Base-by-base conservation (phyloP, 106 monocot genomes). In the Posidonia australis region DNA sequence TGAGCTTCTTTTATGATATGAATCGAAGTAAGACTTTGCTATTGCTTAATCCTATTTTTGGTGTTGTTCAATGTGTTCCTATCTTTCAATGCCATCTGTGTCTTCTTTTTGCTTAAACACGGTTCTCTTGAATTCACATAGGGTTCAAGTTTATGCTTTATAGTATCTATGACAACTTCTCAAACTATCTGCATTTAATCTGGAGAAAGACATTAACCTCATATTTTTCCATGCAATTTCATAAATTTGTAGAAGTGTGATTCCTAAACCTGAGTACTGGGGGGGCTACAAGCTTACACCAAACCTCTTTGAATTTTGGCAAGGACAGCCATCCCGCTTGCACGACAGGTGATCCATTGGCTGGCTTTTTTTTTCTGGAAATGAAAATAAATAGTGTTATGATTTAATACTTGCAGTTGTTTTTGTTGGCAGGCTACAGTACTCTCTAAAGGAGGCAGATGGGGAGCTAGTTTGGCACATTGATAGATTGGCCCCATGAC, bases 251-350 rank as follows among this genome's bases (percentile, higher is more conserved):
- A 96, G 90, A 56, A 87, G 78, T 56, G 22, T 72, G 67, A 84
- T 90, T 66, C 96, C 87, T 19, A 90, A 87, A 66, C 90, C 90
- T 30, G 90, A 84, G 30, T 83, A 84, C 74, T 96, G 96, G 96
- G 90, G 96, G 72, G 96, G 96, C 27, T 90, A 90, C 70, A 78
- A 84, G 70, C 82, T 96, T 46, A 82, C 54, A 28, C 96, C 90
- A 67, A 74, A 20, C 9, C 76, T 69, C n/a, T 67, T 87, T 49
- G 96, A 96, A 66, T 96, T 96, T 58, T 90, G 90, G 96, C 90
- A 96, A 75, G 96, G 96, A 46, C 96, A 96, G 49, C 73, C 86
- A 58, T 90, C 86, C 75, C 94, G 94, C 57, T 80, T 96, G 16
- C 94, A 96, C 76, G 94, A 96, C 67, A 73, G 94, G 94, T 94